phyloP scores from a whole-genome alignment of 345 rosid genomes.

The Salix exigua region DNA sequence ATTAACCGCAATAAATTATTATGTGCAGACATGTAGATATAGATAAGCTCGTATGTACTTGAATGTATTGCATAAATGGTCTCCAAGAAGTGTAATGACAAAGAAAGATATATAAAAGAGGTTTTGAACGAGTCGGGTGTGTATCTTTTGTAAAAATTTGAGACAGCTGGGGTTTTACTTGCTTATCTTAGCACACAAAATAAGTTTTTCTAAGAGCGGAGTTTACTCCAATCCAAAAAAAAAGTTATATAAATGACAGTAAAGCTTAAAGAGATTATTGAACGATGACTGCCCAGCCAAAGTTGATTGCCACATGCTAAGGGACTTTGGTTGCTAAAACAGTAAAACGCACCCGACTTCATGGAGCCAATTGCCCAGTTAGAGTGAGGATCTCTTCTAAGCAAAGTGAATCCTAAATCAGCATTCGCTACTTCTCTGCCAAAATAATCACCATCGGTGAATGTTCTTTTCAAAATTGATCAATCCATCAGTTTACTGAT shows the following conservation, averaged over 20 bases:
- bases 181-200: no score
- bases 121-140: fast-evolving
- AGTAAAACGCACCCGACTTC: background rate
- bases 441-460: no score
- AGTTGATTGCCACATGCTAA: background rate
- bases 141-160: no score
- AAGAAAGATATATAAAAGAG: no score
- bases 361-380: background rate
- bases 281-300: background rate
- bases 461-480: background rate
- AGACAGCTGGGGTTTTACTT: no score
- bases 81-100: no score
- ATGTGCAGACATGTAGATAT: background rate
- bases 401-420: background rate
- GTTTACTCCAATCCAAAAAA: no score
- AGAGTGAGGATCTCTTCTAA: background rate
- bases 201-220: fast-evolving
- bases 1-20: no score
- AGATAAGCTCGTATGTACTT: background rate
- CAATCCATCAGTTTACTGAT: no score
- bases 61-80: background rate
- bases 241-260: background rate
- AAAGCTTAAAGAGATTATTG: background rate
- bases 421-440: background rate
- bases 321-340: background rate